phyloP scores from a whole-genome alignment of 2,329 filamentous ascomycete species.

The Botrytis aclada region DNA sequence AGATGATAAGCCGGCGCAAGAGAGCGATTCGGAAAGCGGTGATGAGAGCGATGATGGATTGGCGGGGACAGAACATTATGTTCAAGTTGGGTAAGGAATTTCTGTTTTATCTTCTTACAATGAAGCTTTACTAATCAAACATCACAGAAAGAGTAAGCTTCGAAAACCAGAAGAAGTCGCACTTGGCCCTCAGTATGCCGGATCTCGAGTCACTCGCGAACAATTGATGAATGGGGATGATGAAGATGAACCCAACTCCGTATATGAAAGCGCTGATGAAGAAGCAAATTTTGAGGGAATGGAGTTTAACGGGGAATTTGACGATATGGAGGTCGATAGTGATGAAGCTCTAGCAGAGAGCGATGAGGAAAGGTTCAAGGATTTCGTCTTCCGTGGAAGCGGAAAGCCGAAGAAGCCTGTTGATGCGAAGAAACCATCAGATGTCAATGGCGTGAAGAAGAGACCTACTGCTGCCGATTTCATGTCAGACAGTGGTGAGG shows the following conservation, averaged over 20 bases:
- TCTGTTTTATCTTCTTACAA: neutral
- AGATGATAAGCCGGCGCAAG: constrained; percentile 32
- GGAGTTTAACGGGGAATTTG: constrained; percentile 50
- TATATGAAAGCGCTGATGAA: constrained; percentile 29
- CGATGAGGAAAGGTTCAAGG: constrained; percentile 78
- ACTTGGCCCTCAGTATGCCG: constrained; percentile 77
- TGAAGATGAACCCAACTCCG: constrained; percentile 42
- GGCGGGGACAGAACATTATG: constrained; percentile 82
- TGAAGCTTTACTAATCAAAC: constrained; percentile 17
- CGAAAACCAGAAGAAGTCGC: constrained; percentile 66
- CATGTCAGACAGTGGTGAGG: constrained; percentile 45
- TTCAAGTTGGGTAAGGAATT: constrained; percentile 61
- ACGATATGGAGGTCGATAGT: constrained; percentile 59
- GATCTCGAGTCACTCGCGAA: constrained; percentile 69
- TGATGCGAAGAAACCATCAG: constrained; percentile 14
- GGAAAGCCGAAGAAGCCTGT: constrained; percentile 44
- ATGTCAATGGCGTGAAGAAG: constrained; percentile 37
- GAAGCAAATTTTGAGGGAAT: constrained; percentile 49
- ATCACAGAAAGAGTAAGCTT: constrained; percentile 71
- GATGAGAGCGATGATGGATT: constrained; percentile 51
- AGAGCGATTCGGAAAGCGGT: constrained; percentile 42
- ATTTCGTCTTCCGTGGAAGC: constrained; percentile 64
- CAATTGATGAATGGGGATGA: constrained; percentile 57
- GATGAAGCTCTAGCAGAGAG: constrained; percentile 75
- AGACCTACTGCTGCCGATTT: constrained; percentile 56